These are phyloP conservation scores for Cladorrhinum samala DNA, from an alignment of 495 filamentous ascomycete genomes.

Conservation along the genomic window DNA sequence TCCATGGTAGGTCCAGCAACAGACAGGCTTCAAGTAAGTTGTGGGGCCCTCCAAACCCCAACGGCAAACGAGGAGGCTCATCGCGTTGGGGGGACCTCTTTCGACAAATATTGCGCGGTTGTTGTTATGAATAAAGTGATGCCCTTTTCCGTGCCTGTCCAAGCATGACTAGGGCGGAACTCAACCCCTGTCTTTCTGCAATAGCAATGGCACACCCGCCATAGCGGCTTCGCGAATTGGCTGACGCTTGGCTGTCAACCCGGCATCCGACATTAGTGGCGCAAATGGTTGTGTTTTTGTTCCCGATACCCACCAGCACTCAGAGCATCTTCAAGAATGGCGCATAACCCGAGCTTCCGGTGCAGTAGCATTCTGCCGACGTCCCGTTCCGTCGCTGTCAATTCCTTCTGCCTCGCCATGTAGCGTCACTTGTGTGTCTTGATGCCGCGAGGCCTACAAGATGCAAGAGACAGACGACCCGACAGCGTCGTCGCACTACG, in stretches of 20 bases:
- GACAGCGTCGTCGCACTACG: neutral
- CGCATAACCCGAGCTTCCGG: conserved; percentile 8
- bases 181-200: conserved; percentile 7
- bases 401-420: too few relatives aligned
- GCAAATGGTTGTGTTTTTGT: neutral
- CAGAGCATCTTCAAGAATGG: neutral
- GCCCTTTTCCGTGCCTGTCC: neutral
- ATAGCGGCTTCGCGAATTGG: neutral
- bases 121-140: too few relatives aligned
- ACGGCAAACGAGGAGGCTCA: too few relatives aligned
- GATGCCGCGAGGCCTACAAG: too few relatives aligned
- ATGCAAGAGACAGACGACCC: too few relatives aligned
- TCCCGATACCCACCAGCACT: neutral
- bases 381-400: conserved; percentile 17
- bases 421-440: too few relatives aligned
- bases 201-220: conserved; percentile 19
- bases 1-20: too few relatives aligned
- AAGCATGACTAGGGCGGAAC: neutral
- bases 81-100: too few relatives aligned
- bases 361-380: conserved; percentile 26
- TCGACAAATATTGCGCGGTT: too few relatives aligned
- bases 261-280: conserved; percentile 1
- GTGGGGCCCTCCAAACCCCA: too few relatives aligned
- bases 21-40: too few relatives aligned
- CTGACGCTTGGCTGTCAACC: neutral